These are phyloP conservation scores for Zasmidium citrigriseum DNA, from an alignment of 2,329 filamentous ascomycete genomes.

Conservation along the genomic window DNA sequence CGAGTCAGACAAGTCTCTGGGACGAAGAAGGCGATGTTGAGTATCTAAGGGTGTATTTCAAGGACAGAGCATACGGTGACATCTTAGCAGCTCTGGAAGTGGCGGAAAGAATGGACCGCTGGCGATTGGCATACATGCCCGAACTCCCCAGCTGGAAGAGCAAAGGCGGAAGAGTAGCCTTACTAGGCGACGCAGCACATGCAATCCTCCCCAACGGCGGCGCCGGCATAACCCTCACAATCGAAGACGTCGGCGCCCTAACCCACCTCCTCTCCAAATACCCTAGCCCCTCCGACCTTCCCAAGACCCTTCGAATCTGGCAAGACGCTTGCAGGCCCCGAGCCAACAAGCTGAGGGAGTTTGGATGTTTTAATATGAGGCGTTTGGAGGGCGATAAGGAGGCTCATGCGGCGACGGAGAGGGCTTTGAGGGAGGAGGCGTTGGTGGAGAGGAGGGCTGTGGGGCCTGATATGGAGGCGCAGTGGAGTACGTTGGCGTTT, in stretches of 20 bases:
- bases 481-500: background rate
- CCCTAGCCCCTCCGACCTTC: background rate
- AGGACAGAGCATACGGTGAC: background rate
- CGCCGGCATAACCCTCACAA: background rate
- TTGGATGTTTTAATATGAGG: background rate
- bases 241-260: background rate
- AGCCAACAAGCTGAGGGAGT: background rate
- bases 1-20: background rate
- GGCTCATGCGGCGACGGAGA: background rate
- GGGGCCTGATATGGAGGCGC: background rate
- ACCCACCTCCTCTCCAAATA: background rate
- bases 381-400: background rate
- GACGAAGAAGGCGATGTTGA: background rate
- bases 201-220: background rate
- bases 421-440: background rate
- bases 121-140: background rate
- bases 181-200: background rate
- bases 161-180: background rate
- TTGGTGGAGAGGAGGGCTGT: background rate
- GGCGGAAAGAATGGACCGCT: background rate
- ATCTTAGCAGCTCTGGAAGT: background rate
- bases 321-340: background rate
- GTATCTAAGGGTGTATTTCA: background rate
- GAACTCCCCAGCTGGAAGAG: background rate
- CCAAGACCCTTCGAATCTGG: background rate